Conservation (phyloP, 148 eudicot species). For the Spergularia bocconei region DNA sequence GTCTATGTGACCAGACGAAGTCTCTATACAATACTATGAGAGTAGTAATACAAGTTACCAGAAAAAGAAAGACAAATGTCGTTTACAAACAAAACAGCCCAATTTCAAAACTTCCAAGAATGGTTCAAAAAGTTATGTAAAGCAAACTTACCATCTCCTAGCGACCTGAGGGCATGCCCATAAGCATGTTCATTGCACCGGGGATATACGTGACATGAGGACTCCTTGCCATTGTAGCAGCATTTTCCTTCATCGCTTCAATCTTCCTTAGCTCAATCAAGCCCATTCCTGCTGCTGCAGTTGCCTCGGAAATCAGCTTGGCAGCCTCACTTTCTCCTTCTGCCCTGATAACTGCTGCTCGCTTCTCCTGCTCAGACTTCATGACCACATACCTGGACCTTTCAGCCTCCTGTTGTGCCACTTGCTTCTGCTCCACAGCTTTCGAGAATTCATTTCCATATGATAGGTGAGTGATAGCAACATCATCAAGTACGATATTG, state of each 20-base stretch:
- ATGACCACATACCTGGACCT: constrained; percentile 82
- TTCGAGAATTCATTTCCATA: constrained; percentile 86
- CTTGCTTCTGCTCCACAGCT: constrained; percentile 98
- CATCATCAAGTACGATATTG: constrained; percentile 74
- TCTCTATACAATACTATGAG: too few relatives aligned
- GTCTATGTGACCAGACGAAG: too few relatives aligned
- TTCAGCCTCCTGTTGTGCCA: constrained; percentile 98
- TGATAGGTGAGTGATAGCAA: constrained; percentile 71
- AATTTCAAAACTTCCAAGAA: not conserved
- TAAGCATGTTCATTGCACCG: constrained; percentile 49
- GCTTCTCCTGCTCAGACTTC: constrained; percentile 87
- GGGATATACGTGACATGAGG: constrained; percentile 62
- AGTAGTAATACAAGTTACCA: not conserved
- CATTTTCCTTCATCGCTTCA: constrained; percentile 84
- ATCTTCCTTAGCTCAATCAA: constrained; percentile 91
- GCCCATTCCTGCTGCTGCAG: constrained; percentile 74
- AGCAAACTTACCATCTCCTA: constrained; percentile 31
- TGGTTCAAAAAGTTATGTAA: not conserved
- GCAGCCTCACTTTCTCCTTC: constrained; percentile 96
- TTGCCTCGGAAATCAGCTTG: constrained; percentile 87
- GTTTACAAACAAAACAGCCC: not conserved
- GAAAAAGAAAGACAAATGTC: not conserved
- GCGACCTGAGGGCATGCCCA: constrained; percentile 48
- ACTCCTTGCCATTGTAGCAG: constrained; percentile 54
- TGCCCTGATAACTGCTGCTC: constrained; percentile 89